These are phyloP conservation scores for Micromonas commoda DNA, from an alignment of 139 green algal genomes.

Conservation along the genomic window DNA sequence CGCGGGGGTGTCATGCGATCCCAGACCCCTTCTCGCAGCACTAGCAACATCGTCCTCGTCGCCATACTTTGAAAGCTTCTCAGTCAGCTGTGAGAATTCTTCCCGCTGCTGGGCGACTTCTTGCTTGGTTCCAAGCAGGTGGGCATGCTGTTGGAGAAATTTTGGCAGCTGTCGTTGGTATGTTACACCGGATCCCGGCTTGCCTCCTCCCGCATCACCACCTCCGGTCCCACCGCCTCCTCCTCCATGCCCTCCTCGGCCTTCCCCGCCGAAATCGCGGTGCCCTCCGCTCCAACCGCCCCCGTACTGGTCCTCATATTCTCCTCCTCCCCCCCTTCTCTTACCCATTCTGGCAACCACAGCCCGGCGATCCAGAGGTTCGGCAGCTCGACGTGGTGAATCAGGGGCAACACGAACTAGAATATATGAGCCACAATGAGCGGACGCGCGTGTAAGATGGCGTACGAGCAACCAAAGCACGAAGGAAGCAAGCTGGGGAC, in stretches of 20 bases:
- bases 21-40: not conserved
- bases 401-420: too few species aligned
- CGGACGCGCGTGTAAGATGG: too few species aligned
- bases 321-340: not conserved
- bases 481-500: too few species aligned
- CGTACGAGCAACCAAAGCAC: too few species aligned
- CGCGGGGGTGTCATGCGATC: not conserved
- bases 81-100: not conserved
- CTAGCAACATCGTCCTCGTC: not conserved
- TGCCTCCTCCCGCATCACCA: not conserved
- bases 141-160: not conserved
- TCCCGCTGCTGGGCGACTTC: not conserved
- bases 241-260: not conserved
- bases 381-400: too few species aligned
- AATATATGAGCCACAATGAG: too few species aligned
- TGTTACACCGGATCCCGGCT: not conserved
- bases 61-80: not conserved
- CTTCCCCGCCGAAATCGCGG: not conserved
- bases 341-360: not conserved
- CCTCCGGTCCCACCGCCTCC: not conserved
- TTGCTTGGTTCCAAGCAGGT: not conserved
- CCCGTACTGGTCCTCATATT: not conserved
- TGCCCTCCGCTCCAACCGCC: not conserved
- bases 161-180: not conserved
- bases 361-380: too few species aligned